Conservation (phyloP, 768 basidiomycete genomes). For the Suillus luteus region DNA sequence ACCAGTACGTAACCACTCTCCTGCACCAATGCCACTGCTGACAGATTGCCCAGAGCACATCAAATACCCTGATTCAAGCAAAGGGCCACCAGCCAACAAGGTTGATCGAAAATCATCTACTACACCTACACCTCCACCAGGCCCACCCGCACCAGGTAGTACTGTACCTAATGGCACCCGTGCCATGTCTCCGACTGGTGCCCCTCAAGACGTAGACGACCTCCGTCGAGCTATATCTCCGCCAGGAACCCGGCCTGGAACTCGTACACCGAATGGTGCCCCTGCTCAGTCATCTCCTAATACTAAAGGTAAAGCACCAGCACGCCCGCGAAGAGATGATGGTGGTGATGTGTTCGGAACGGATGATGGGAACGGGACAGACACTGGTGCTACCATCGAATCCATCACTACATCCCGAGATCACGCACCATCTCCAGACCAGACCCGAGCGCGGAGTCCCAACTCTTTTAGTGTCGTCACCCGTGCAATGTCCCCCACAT, state of each 20-base stretch:
- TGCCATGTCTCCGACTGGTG: constrained; percentile 64
- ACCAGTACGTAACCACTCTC: constrained; percentile 65
- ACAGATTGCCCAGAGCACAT: constrained; percentile 66
- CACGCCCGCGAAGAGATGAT: constrained; percentile 49
- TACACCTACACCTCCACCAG: constrained; percentile 34
- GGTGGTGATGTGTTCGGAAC: constrained; percentile 40
- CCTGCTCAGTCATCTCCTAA: constrained; percentile 9
- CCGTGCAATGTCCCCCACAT: constrained; percentile 64
- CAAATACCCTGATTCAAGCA: constrained; percentile 81
- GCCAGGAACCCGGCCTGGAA: constrained; percentile 44
- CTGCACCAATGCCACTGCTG: constrained; percentile 9
- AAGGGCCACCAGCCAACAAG: constrained; percentile 35
- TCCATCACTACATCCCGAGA: constrained; percentile 40
- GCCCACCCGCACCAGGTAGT: constrained; percentile 31
- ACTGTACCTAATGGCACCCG: constrained; percentile 45
- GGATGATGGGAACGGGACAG: constrained; percentile 54
- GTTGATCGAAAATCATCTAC: constrained; percentile 50
- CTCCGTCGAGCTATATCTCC: constrained; percentile 71
- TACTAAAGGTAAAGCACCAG: constrained; percentile 52
- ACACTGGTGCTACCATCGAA: constrained; percentile 50
- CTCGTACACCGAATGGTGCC: constrained; percentile 37
- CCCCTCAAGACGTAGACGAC: constrained; percentile 52
- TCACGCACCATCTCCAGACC: constrained; percentile 61
- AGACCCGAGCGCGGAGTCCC: constrained; percentile 64
- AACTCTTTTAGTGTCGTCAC: constrained; percentile 40